A percentile compares a stretch with the other conserved stretches of the same genome.
These are phyloP conservation scores for Leishmania amazonensis DNA, from an alignment of 208 protist species.

Conservation along the genomic window DNA sequence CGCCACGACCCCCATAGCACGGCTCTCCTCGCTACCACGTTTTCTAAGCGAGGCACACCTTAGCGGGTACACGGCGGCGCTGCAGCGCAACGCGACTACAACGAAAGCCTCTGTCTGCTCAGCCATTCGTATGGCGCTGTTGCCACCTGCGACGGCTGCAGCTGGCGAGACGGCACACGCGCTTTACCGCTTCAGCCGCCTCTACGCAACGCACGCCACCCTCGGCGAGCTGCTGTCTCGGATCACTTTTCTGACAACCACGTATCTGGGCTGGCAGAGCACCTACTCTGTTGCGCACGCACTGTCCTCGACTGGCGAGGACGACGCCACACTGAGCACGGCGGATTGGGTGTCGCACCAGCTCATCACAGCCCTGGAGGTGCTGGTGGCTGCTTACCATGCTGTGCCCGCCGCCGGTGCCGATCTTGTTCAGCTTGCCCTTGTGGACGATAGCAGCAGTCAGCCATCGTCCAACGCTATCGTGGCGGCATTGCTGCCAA, in stretches of 20 bases:
- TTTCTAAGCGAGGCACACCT: conserved; percentile 64
- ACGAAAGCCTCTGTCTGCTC: conserved; percentile 33
- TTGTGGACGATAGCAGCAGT: conserved; percentile 9
- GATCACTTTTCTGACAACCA: conserved; percentile 52
- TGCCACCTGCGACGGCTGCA: conserved; percentile 1
- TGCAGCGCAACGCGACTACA: conserved; percentile 22
- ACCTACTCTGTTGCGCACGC: conserved; percentile 19
- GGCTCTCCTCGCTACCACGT: conserved; percentile 38
- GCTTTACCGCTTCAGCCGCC: conserved; percentile 71
- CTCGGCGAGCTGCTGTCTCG: conserved; percentile 54
- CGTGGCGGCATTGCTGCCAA: conserved; percentile 45
- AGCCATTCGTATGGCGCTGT: conserved; percentile 27
- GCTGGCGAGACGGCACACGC: background rate
- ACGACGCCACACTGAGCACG: background rate
- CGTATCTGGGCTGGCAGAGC: conserved; percentile 64
- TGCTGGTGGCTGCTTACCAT: conserved; percentile 72
- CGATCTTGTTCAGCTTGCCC: conserved; percentile 37
- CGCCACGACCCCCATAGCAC: conserved; percentile 21
- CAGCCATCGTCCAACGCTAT: conserved; percentile 33
- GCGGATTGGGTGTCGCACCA: conserved; percentile 35
- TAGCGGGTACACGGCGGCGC: conserved; percentile 53
- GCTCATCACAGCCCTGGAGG: conserved; percentile 38
- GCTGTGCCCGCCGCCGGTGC: conserved; percentile 58
- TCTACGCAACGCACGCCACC: conserved; percentile 66
- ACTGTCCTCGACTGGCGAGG: background rate